Evolutionary conservation across 345 rosid species (phyloP), one percentile per base, ranked within the genome.

Genomic region (Rhodamnia argentea): DNA sequence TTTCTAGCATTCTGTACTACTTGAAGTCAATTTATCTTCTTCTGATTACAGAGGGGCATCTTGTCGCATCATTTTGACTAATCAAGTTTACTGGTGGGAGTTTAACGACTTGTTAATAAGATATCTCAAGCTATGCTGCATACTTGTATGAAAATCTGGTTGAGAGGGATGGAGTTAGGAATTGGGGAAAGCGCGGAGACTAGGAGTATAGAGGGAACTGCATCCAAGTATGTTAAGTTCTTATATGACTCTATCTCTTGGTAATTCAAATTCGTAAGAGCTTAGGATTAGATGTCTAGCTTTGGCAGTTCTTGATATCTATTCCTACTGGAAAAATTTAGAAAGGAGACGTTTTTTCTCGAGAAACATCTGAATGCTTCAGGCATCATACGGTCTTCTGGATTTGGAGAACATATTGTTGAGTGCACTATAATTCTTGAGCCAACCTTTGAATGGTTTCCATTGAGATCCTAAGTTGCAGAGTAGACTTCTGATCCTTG

Each of bases 31-130:
- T 56, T 59, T 59, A 13, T 59, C 32, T 13, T 59, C 70, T 59
- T 59, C 70, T 59, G 4, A n/a, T n/a, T 59, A n/a, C 47, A 23
- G 83, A 96, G 96, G 98, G 86, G 93, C 90, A 90, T 57, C 91
- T 56, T 89, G 95, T 83, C 87, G 18, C 70, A 59, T 59, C 70
- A 59, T 59, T 59, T 59, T 59, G 3, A 59, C 26, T 60, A 27
- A 60, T 60, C 9, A 3, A n/a, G 74, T 60, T 60, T 8, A 13
- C 0, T 60, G 10, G 37, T 60, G 37, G 37, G 74, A 13, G 37
- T 60, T 60, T 60, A 3, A 53, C 55, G 15, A 60, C 32, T 5
- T 60, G 74, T 60, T n/a, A 12, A 2, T 3, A 13, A 4, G 32
- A 59, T n/a, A 59, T 1, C 37, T 59, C 4, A 59, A 1, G 70